Base-by-base conservation (phyloP, 202 grass and related monocot genomes). In the Carex arenaria region DNA sequence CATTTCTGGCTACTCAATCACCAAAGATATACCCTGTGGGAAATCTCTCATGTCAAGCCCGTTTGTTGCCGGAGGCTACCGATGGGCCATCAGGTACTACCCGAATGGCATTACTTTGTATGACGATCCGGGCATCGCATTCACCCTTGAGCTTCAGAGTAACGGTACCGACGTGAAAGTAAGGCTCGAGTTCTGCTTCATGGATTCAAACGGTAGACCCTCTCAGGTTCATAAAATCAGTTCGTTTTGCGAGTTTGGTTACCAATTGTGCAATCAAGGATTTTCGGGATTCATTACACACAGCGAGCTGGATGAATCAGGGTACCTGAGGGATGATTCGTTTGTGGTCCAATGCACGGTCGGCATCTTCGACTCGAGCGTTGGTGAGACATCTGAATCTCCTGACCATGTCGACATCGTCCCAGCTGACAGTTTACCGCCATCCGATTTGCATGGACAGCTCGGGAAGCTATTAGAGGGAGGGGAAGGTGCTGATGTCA, bases 21-120 rank as follows among this genome's bases (percentile, higher is more conserved):
- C 78, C 57, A 81, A 66, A 66, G 59, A 64, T 28, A 15, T 81
- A 6, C 59, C 59, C 5, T 6, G 0, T 15, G 78, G 78, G 2
- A 81, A 81, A 28, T 81, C 3, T 8, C 15, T 81, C 38, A 81
- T 56, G 57, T 81, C 78, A 26, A 17, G 11, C 10, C 32, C 59
- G 3, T 81, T 81, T 81, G 26, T 64, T 10, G 57, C 15, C 0
- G 54, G 78, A 43, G 78, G 78, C 10, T 61, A 65, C 18, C 0
- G 9, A 2, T 81, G 78, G 78, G 59, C 57, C 57, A 81, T 81
- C 19, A 23, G 34, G 57, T 81, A 81, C 57, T 81, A 81, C 60
- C 78, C 78, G 15, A 64, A 81, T 3, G 78, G 78, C 19, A 20
- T 62, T 26, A 19, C 49, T 20, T 15, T 4, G 5, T 40, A 66